Base-by-base conservation (phyloP, 176 grass and related monocot species). In the Zizania latifolia region DNA sequence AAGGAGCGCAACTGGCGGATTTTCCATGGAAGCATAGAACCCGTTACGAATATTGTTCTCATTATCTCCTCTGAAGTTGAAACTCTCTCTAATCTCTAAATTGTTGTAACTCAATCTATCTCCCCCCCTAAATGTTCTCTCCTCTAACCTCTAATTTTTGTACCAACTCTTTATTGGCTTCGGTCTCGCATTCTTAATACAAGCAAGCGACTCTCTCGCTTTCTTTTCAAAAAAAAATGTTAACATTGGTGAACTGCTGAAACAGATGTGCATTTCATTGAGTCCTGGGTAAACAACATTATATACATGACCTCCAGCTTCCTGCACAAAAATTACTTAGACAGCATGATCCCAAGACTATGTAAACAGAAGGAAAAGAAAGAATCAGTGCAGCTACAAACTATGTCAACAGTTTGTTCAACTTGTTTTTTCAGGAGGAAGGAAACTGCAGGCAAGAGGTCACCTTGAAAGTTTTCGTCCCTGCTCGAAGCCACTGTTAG, bases 261-360 rank as follows among this genome's bases (percentile, higher is more conserved):
- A n/a, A n/a, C n/a, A n/a, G n/a, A 55, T 32, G 37, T 26, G 39
- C 21, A 78, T 67, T 68, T 53, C 58, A 16, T 5, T 0, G 21
- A 4, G 4, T 36, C 30, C 44, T 9, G 21, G 29, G 4, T 62
- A 34, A 46, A 46, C 43, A 48, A 48, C n/a, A n/a, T 5, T 48
- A 6, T 4, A n/a, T 23, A 48, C 13, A 30, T 90, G 71, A 15
- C 95, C 95, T 2, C 91, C 91, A 44, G 95, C 86, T 92, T 98
- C 95, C 39, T 89, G 78, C 65, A 94, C 89, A 78, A 89, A 98
- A 59, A 98, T 84, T 46, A 90, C 70, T 55, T 91, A 91, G 69
- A 92, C 91, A 81, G 84, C 88, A 71, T 98, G 95, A 92, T 92
- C 95, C 91, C 95, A 94, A 24, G 82, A 87, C 91, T 94, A 72